A percentile compares a stretch with the other conserved stretches of the same genome.
Conservation (phyloP, 306 rosid species). For the Castanea sativa region DNA sequence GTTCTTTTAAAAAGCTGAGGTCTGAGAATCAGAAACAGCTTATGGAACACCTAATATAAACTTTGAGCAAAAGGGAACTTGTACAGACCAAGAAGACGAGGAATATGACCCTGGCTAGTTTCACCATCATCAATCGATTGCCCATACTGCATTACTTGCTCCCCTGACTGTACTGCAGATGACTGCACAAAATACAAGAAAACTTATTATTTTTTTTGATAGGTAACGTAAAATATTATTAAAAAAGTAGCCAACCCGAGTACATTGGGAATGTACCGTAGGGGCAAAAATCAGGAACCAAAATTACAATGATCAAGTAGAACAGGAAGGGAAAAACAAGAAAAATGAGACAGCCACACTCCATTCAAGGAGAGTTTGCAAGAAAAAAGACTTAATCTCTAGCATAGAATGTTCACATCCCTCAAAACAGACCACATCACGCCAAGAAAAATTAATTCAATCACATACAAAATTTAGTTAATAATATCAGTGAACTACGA, state of each 20-base stretch:
- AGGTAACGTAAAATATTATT: too few species aligned
- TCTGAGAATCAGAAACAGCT: background rate
- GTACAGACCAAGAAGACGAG: slow-evolving; percentile 90
- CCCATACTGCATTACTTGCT: slow-evolving; percentile 84
- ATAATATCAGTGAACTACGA: background rate
- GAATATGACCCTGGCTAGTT: slow-evolving; percentile 70
- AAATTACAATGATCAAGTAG: too few species aligned
- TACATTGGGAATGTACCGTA: too few species aligned
- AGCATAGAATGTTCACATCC: too few species aligned
- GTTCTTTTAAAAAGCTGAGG: background rate
- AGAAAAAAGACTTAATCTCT: too few species aligned
- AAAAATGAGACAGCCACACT: too few species aligned
- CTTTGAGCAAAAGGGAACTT: slow-evolving; percentile 14
- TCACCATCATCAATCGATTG: slow-evolving; percentile 67
- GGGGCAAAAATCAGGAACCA: too few species aligned
- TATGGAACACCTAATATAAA: background rate
- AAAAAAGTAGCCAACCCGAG: too few species aligned
- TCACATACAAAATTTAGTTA: slow-evolving; percentile 7
- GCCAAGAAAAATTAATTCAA: slow-evolving; percentile 16
- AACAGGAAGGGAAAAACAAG: too few species aligned
- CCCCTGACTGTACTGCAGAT: slow-evolving; percentile 74
- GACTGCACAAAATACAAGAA: slow-evolving; percentile 51
- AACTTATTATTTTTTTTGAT: background rate
- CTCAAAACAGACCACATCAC: too few species aligned
- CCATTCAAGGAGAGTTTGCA: too few species aligned